Evolutionary conservation across 148 eudicot species (phyloP), one percentile per base, ranked within the genome.

Genomic region (Vaccinium vitisidaea): DNA sequence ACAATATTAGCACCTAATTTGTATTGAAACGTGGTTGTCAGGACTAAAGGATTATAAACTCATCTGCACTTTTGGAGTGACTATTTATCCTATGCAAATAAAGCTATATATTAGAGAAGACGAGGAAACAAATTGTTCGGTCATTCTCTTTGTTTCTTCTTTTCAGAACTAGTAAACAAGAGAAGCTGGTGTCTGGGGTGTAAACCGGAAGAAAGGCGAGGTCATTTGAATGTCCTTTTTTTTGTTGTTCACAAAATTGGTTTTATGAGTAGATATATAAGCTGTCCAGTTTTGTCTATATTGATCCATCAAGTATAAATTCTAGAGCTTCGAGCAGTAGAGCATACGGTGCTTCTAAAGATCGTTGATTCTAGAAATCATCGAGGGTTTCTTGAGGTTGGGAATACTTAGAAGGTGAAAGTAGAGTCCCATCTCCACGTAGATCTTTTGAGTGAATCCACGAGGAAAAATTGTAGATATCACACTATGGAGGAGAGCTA

Each of bases 271-370:
- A 19, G 52, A 19, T 75, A 36, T 8, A 13, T 55, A 36, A 36
- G n/a, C 55, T n/a, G 9, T 49, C 79, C 55, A 76, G 52, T 56
- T 76, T 18, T 76, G 54, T 76, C 79, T 76, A n/a, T n/a, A 50
- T n/a, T 52, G 39, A 27, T 67, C 73, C 30, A 52, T 52, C 36
- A 48, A 52, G 55, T 23, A 77, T 14, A 55, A 25, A 78, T 6
- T 21, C 39, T 6, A 6, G 21, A 78, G 56, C 30, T n/a, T 49
- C 15, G 8, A 49, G 80, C 32, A 50, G 23, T 43, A 76, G 56
- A 76, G 55, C 14, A n/a, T 27, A 30, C 1, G 30, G 6, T 70
- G 75, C 75, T 11, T 70, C 43, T 70, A 8, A 63, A 65, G 32
- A 27, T 27, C 27, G 27, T 78, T n/a, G 27, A 27, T 78, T 52